Evolutionary conservation across 345 rosid species (phyloP).

Genomic region (Acer saccharum): DNA sequence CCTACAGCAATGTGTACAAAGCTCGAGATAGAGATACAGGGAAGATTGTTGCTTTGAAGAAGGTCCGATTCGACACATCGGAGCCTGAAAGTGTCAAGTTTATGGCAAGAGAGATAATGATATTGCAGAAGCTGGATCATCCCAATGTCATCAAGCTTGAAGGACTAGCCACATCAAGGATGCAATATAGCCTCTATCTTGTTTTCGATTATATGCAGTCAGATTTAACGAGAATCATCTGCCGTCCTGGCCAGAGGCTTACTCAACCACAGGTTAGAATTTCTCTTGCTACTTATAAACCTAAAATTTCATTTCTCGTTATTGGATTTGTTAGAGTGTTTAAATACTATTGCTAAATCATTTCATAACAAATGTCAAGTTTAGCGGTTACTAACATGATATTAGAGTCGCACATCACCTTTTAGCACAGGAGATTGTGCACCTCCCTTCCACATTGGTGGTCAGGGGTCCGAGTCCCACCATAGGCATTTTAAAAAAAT

Average conservation of each 20-base stretch:
- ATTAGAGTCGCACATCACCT: no score
- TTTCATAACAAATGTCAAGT: no score
- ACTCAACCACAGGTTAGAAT: conserved; percentile 66
- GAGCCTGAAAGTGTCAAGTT: conserved; percentile 86
- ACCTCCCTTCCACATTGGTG: no score
- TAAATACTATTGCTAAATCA: background rate
- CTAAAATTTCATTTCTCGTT: background rate
- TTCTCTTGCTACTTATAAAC: background rate
- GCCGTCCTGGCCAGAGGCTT: conserved; percentile 64
- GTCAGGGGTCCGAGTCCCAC: no score
- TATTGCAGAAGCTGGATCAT: conserved; percentile 72
- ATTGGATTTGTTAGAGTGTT: background rate
- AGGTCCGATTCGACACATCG: conserved; percentile 81
- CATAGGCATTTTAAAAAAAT: no score
- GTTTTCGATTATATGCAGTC: conserved; percentile 78
- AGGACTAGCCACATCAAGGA: conserved; percentile 87
- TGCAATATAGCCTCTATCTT: conserved; percentile 87
- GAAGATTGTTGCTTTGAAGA: conserved; percentile 84
- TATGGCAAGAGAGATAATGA: conserved; percentile 89
- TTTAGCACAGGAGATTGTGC: no score
- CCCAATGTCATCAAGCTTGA: conserved; percentile 81
- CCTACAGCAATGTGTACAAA: conserved; percentile 90
- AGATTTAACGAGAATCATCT: conserved; percentile 65
- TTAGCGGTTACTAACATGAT: background rate
- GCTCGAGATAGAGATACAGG: conserved; percentile 71